Evolutionary conservation across 805 yeast genomes (phyloP).

Genomic region (Blastobotrys mokoenaii): DNA sequence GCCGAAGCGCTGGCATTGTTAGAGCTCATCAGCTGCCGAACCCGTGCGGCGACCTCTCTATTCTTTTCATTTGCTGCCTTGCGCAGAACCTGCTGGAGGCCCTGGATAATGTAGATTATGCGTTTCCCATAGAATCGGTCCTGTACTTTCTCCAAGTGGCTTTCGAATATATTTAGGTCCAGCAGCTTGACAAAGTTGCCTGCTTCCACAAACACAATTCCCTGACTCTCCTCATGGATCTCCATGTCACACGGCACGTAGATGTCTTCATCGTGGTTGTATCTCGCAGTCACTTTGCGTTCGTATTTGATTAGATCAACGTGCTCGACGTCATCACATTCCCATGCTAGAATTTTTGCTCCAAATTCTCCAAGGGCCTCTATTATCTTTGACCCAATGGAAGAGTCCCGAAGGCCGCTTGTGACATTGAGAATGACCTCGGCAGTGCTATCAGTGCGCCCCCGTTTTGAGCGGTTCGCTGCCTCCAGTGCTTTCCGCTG

Average conservation of each 20-base stretch:
- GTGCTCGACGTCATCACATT: constrained; percentile 1
- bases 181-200: not conserved
- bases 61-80: constrained; percentile 7
- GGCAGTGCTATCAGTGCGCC: constrained; percentile 1
- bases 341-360: not conserved
- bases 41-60: constrained; percentile 8
- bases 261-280: constrained; percentile 15
- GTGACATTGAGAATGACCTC: constrained; percentile 10
- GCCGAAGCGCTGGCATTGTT: not conserved
- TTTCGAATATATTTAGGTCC: not conserved
- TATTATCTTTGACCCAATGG: not conserved
- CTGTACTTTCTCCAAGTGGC: constrained; percentile 1
- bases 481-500: not conserved
- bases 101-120: constrained; percentile 14
- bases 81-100: constrained; percentile 6
- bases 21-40: constrained; percentile 10
- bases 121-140: not conserved
- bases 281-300: constrained; percentile 11
- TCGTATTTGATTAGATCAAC: constrained; percentile 6
- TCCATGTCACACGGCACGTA: constrained; percentile 11
- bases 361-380: not conserved
- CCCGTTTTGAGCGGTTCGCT: not conserved
- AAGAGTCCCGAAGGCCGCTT: not conserved
- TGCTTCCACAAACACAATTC: constrained; percentile 1
- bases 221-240: constrained; percentile 8